phyloP scores from a whole-genome alignment of 306 rosid species.

The Erythrophleum fordii region DNA sequence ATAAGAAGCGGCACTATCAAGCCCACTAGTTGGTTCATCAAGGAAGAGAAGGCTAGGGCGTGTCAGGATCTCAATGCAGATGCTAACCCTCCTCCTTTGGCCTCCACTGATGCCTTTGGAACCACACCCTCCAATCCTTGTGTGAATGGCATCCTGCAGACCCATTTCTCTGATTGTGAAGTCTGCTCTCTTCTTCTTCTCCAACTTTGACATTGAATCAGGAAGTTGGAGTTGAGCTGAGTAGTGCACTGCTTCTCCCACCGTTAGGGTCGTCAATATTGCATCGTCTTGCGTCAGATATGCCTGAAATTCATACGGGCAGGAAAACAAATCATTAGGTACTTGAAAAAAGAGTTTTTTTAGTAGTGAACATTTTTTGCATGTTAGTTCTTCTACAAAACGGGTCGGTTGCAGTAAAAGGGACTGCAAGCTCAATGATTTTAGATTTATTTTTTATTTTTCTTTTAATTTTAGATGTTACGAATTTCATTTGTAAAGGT shows the following conservation, averaged over 20 bases:
- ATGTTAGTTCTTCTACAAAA: no score
- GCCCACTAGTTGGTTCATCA: slow-evolving; percentile 75
- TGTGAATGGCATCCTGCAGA: slow-evolving; percentile 45
- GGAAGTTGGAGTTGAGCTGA: slow-evolving; percentile 60
- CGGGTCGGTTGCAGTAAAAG: no score
- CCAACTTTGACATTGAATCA: slow-evolving; percentile 43
- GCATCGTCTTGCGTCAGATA: slow-evolving; percentile 24
- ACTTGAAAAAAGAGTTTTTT: no score
- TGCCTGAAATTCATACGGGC: not conserved
- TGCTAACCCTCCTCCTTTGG: slow-evolving; percentile 60
- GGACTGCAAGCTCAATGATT: no score
- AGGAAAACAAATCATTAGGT: not conserved
- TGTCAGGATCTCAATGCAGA: slow-evolving; percentile 65
- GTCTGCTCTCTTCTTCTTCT: slow-evolving; percentile 58
- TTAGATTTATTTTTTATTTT: no score
- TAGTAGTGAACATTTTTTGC: no score
- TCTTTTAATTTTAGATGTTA: no score
- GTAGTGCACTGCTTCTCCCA: slow-evolving; percentile 56
- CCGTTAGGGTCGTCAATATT: slow-evolving; percentile 44
- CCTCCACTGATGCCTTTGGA: slow-evolving; percentile 64
- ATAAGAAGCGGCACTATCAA: slow-evolving; percentile 68
- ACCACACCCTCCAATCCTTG: slow-evolving; percentile 61
- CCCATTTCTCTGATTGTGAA: slow-evolving; percentile 63
- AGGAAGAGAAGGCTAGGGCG: slow-evolving; percentile 59
- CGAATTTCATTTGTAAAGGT: no score